Conservation (phyloP, 2,329 filamentous ascomycete genomes). For the Pseudogymnoascus sp. region DNA sequence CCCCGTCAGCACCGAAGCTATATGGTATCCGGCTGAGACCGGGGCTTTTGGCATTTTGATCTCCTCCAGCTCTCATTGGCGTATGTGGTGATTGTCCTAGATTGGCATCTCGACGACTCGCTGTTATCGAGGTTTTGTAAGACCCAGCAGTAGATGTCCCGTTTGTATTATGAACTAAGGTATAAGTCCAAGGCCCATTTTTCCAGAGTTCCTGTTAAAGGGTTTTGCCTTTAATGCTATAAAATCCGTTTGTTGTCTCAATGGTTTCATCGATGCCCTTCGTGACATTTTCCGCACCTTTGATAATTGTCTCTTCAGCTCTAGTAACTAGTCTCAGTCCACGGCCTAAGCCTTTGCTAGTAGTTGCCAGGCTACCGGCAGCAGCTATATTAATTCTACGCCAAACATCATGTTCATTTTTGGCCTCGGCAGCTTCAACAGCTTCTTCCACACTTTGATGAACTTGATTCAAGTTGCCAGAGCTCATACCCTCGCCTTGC, state of each 20-base stretch:
- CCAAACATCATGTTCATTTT: slow-evolving; percentile 18
- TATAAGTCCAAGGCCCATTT: background rate
- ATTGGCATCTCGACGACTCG: background rate
- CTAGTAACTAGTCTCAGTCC: slow-evolving; percentile 33
- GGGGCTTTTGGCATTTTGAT: background rate
- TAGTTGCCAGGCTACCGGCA: slow-evolving; percentile 24
- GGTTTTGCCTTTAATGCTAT: slow-evolving; percentile 21
- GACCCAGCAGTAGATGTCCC: background rate
- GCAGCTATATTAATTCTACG: slow-evolving; percentile 14
- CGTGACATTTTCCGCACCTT: slow-evolving; percentile 42
- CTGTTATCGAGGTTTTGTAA: background rate
- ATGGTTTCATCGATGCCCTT: slow-evolving; percentile 47
- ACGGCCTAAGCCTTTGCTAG: slow-evolving; percentile 24
- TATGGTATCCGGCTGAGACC: background rate
- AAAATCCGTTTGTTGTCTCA: slow-evolving; percentile 44
- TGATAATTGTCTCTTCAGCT: slow-evolving; percentile 40
- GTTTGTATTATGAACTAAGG: background rate
- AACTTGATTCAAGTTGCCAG: slow-evolving; percentile 47
- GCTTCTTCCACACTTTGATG: slow-evolving; percentile 46
- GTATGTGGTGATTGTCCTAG: background rate
- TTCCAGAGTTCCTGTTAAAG: background rate
- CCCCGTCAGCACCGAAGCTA: background rate
- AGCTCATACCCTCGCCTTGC: slow-evolving; percentile 43
- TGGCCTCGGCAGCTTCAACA: slow-evolving; percentile 35
- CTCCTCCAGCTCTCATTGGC: background rate